A percentile compares a stretch with the other conserved stretches of the same genome.
Conservation (phyloP, 192 early-diverging fungal species). For the Coemansia sp. region DNA sequence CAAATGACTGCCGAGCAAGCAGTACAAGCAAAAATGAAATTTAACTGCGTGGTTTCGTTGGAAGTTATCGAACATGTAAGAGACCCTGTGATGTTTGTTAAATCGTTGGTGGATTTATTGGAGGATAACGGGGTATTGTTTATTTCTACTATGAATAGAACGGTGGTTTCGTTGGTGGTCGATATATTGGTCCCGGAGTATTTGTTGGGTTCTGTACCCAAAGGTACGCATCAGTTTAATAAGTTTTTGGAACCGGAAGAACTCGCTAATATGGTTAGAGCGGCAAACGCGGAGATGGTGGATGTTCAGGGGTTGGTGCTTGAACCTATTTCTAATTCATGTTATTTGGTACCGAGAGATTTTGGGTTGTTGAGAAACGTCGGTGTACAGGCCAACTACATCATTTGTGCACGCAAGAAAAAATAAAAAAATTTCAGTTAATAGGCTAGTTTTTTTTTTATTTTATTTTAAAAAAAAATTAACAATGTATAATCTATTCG, state of each 20-base stretch:
- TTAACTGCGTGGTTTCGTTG: constrained; percentile 80
- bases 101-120: constrained; percentile 62
- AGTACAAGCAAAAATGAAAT: constrained; percentile 53
- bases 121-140: constrained; percentile 72
- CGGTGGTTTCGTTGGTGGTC: constrained; percentile 67
- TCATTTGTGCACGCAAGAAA: constrained; percentile 43
- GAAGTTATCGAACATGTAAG: constrained; percentile 95
- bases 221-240: constrained; percentile 81
- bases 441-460: constrained; percentile 2
- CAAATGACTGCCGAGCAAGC: constrained; percentile 60
- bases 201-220: constrained; percentile 71
- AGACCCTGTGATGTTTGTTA: constrained; percentile 69
- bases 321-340: constrained; percentile 53
- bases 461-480: background rate
- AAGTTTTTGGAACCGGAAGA: constrained; percentile 87
- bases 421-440: background rate
- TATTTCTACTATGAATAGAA: constrained; percentile 91
- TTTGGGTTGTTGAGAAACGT: constrained; percentile 18
- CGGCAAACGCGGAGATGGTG: constrained; percentile 46
- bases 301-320: constrained; percentile 60
- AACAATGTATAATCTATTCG: background rate
- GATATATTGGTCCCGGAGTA: constrained; percentile 85
- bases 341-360: constrained; percentile 47
- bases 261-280: constrained; percentile 41
- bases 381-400: constrained; percentile 56